phyloP scores from a whole-genome alignment of 164 flowering plant genomes.

The Santalum album region DNA sequence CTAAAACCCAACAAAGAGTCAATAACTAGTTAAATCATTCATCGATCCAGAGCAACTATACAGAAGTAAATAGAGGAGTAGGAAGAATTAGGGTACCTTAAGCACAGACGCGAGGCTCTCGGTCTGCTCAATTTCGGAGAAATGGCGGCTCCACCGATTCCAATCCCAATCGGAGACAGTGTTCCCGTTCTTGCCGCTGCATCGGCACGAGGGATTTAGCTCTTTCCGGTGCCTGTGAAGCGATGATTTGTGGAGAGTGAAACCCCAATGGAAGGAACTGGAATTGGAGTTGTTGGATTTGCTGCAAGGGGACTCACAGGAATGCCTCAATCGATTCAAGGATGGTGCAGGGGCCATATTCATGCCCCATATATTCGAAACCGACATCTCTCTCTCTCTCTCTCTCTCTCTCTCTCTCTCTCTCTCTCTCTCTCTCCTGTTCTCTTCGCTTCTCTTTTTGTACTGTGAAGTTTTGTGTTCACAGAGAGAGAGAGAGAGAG shows the following conservation, averaged over 20 bases:
- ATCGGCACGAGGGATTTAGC: conserved; percentile 17
- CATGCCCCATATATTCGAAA: conserved; percentile 22
- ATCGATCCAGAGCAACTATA: too few species aligned
- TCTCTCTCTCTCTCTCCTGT: conserved; percentile 4
- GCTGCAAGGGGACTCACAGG: not conserved
- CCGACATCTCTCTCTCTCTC: conserved; percentile 23
- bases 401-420: too few species aligned
- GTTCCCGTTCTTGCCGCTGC: conserved; percentile 9
- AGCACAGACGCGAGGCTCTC: conserved; percentile 76
- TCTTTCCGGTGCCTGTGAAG: conserved; percentile 7
- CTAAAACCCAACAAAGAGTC: too few species aligned
- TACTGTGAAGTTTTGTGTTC: too few species aligned
- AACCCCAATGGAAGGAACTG: not conserved
- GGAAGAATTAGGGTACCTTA: conserved; percentile 32
- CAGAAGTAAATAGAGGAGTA: not conserved
- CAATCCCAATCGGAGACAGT: conserved; percentile 71
- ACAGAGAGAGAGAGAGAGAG: too few species aligned
- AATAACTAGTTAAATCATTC: too few species aligned
- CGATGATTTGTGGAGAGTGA: not conserved
- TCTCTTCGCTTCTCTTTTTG: not conserved
- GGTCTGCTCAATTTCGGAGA: conserved; percentile 73
- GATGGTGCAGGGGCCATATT: conserved; percentile 15
- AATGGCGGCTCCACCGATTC: conserved; percentile 77
- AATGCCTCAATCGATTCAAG: conserved; percentile 7
- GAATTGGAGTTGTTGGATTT: conserved; percentile 12